phyloP scores from a whole-genome alignment of 116 monocot genomes.

The Cymodocea nodosa region DNA sequence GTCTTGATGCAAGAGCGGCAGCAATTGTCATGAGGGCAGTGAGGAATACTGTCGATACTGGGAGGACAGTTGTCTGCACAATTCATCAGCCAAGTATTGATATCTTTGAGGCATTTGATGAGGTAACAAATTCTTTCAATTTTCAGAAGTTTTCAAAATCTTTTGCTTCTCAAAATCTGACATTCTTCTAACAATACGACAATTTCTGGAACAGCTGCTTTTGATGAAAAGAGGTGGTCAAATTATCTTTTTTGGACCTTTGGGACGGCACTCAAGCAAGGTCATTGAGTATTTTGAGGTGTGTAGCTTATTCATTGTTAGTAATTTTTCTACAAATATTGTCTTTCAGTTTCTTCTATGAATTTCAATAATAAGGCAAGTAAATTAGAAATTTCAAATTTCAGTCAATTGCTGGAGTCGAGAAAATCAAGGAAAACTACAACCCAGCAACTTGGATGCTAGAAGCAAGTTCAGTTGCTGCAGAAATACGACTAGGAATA shows the following conservation, averaged over 20 bases:
- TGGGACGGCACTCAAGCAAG: slow-evolving; percentile 42
- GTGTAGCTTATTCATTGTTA: neutral
- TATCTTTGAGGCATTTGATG: slow-evolving; percentile 54
- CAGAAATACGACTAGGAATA: slow-evolving; percentile 40
- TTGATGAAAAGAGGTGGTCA: slow-evolving; percentile 72
- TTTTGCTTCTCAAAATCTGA: neutral
- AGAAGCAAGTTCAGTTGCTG: slow-evolving; percentile 47
- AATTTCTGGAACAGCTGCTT: slow-evolving; percentile 25
- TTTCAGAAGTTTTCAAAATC: neutral
- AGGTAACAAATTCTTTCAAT: slow-evolving; percentile 14
- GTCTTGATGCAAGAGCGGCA: slow-evolving; percentile 43
- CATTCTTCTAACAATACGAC: no score
- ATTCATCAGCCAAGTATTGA: slow-evolving; percentile 60
- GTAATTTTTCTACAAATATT: no score
- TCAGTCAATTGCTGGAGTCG: slow-evolving; percentile 63
- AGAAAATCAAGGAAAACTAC: slow-evolving; percentile 45
- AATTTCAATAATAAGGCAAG: neutral
- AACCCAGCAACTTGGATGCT: slow-evolving; percentile 96
- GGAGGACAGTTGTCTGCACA: slow-evolving; percentile 50
- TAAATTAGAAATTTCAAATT: neutral
- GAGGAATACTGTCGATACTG: slow-evolving; percentile 49
- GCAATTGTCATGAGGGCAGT: slow-evolving; percentile 52
- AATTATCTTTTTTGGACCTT: slow-evolving; percentile 54
- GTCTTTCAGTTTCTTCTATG: no score
- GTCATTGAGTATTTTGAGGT: slow-evolving; percentile 76